Conservation (phyloP, 2,329 filamentous ascomycete genomes). For the Calonectria hongkongensis region DNA sequence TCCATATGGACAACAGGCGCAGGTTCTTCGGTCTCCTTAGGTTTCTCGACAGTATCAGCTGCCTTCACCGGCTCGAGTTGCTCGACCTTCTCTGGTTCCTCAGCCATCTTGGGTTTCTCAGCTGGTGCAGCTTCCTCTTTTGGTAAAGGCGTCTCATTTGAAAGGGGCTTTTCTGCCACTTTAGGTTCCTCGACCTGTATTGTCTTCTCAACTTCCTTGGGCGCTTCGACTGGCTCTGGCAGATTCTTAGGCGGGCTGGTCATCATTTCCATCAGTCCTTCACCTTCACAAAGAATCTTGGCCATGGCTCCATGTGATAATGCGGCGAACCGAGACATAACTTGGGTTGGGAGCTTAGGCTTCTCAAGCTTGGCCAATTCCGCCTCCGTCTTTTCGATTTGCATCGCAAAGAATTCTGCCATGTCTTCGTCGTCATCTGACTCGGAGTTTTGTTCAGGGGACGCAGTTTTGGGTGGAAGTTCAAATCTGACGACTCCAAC, state of each 20-base stretch:
- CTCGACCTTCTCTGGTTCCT: not conserved
- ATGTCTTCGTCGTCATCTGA: slow-evolving; percentile 77
- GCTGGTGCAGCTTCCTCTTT: not conserved
- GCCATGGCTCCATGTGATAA: slow-evolving; percentile 70
- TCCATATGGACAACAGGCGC: not conserved
- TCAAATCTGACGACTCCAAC: slow-evolving; percentile 62
- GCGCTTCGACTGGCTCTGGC: slow-evolving; percentile 24
- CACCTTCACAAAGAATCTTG: slow-evolving; percentile 67
- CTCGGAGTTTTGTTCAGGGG: slow-evolving; percentile 61
- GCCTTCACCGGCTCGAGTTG: not conserved
- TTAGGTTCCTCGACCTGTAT: not conserved
- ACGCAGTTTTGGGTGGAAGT: slow-evolving; percentile 61
- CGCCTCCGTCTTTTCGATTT: slow-evolving; percentile 71
- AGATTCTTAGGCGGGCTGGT: slow-evolving; percentile 61
- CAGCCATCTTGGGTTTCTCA: not conserved
- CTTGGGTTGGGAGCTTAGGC: slow-evolving; percentile 62
- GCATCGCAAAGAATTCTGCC: slow-evolving; percentile 72
- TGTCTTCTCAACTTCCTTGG: slow-evolving; percentile 42
- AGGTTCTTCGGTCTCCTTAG: not conserved
- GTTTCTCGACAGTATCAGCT: not conserved
- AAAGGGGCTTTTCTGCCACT: slow-evolving; percentile 40
- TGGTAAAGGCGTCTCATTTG: slow-evolving; percentile 38
- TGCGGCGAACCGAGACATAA: slow-evolving; percentile 68
- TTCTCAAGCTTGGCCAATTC: slow-evolving; percentile 69
- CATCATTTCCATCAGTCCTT: slow-evolving; percentile 66